These are phyloP conservation scores for Hymenoscyphus fraxineus DNA, from an alignment of 2,329 filamentous ascomycete genomes.

Conservation along the genomic window DNA sequence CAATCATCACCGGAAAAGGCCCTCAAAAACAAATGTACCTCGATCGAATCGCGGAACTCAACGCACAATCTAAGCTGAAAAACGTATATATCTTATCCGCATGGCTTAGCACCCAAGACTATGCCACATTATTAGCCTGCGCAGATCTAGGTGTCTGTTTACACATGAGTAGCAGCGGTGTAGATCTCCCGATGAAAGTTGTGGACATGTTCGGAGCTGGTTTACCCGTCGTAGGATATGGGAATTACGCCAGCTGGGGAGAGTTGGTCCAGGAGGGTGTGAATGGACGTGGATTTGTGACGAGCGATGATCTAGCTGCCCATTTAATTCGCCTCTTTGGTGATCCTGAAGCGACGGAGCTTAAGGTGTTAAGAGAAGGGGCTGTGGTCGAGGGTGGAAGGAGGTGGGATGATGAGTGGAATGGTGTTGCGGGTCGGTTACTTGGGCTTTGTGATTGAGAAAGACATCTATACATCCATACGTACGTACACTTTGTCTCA, in stretches of 20 bases:
- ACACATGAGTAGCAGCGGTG: conserved; percentile 89
- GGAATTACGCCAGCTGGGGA: conserved; percentile 78
- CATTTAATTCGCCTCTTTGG: conserved; percentile 63
- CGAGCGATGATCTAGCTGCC: conserved; percentile 58
- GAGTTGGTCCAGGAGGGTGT: conserved; percentile 85
- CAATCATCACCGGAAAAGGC: conserved; percentile 92
- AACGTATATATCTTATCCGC: conserved; percentile 73
- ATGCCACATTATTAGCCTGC: conserved; percentile 76
- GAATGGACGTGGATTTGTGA: conserved; percentile 84
- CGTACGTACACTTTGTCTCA: no score
- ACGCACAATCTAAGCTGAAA: conserved; percentile 57
- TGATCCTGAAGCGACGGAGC: conserved; percentile 45
- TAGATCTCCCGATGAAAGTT: conserved; percentile 98
- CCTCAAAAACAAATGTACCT: conserved; percentile 78
- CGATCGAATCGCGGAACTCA: conserved; percentile 58
- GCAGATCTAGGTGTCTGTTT: conserved; percentile 88
- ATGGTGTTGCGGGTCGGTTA: conserved; percentile 71
- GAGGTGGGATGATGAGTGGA: conserved; percentile 93
- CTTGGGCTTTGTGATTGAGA: conserved; percentile 47
- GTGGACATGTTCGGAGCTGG: conserved; percentile 98
- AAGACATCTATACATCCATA: no score
- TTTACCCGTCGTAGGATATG: conserved; percentile 84
- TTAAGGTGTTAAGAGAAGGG: conserved; percentile 62
- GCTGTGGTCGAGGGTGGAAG: conserved; percentile 69
- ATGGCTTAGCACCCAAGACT: conserved; percentile 81